Base-by-base conservation (phyloP, 2,329 filamentous ascomycete species). In the Colletotrichum kahawae region DNA sequence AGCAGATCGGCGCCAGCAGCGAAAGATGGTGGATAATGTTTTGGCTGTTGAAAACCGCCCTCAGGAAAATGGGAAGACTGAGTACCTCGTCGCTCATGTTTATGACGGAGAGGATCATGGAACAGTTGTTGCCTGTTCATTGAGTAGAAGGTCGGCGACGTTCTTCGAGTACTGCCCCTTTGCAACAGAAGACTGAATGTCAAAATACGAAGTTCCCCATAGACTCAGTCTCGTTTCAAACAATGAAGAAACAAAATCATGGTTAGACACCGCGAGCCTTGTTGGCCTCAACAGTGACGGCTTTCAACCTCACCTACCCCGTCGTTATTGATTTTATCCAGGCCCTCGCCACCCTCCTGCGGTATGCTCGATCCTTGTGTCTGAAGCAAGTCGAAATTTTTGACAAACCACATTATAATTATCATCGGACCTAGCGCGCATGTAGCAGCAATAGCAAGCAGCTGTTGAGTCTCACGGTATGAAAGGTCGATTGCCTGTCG, bases 71-170 rank as follows among this genome's bases (percentile, higher is more conserved):
- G 67, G 70, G 1, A 64, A 63, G 7, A 48, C 82, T 16, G 33
- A 74, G 5, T 62, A 62, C 3, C 34, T 82, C 3, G 66, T 77
- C 7, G 68, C 69, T 3, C 78, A 74, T 7, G 77, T 77, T 12
- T 82, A 82, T 54, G 64, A 78, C 29, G 79, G 79, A 36, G 81
- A 83, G 67, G 82, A 83, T 69, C 82, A 84, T 70, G 78, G 80
- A 3, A 83, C 79, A 51, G 79, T 83, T 3, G 79, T 82, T 54
- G 77, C 79, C 12, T 79, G 79, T 16, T 80, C 79, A 1, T 21
- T 83, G 12, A 82, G 77, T 76, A 79, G 80, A 34, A 78, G 75
- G 1, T 33, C 76, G 14, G 67, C 63, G 18, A 77, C 73, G 2
- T 78, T 78, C 63, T 67, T 78, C 24, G 76, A 76, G n/a, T 59